Evolutionary conservation across 1,139 yeast genomes (phyloP).

Genomic region (Geotrichum europaeum): DNA sequence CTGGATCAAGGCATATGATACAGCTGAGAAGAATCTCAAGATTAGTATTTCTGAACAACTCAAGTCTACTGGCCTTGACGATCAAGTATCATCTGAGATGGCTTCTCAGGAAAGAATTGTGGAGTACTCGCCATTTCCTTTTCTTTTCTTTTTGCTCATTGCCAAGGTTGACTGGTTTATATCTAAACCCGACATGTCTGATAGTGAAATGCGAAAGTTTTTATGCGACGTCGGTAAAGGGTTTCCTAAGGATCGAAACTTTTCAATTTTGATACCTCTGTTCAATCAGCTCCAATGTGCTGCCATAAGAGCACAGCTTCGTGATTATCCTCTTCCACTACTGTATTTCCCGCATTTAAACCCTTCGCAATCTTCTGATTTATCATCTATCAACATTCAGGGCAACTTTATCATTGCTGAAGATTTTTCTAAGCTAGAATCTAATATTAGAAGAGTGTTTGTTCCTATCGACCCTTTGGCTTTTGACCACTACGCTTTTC

Average conservation of each 20-base stretch:
- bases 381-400: slow-evolving; percentile 33
- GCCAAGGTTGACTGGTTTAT: slow-evolving; percentile 52
- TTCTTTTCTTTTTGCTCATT: slow-evolving; percentile 54
- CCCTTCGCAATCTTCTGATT: slow-evolving; percentile 32
- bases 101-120: slow-evolving; percentile 47
- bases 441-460: slow-evolving; percentile 52
- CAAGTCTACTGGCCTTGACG: slow-evolving; percentile 46
- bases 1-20: slow-evolving; percentile 51
- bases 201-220: slow-evolving; percentile 51
- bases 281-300: slow-evolving; percentile 44
- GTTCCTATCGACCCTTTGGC: slow-evolving; percentile 55
- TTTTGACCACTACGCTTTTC: slow-evolving; percentile 37
- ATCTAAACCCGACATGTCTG: slow-evolving; percentile 50
- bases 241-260: slow-evolving; percentile 62
- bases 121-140: slow-evolving; percentile 57
- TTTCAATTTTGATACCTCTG: slow-evolving; percentile 64
- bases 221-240: slow-evolving; percentile 75
- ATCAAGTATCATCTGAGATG: slow-evolving; percentile 42
- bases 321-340: slow-evolving; percentile 66
- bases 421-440: slow-evolving; percentile 40
- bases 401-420: slow-evolving; percentile 57
- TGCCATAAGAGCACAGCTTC: slow-evolving; percentile 49
- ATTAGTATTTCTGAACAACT: slow-evolving; percentile 50
- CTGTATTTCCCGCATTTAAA: slow-evolving; percentile 39
- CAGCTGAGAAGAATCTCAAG: slow-evolving; percentile 26